Base-by-base conservation (phyloP, 495 filamentous ascomycete genomes). In the Talaromyces adpressus region DNA sequence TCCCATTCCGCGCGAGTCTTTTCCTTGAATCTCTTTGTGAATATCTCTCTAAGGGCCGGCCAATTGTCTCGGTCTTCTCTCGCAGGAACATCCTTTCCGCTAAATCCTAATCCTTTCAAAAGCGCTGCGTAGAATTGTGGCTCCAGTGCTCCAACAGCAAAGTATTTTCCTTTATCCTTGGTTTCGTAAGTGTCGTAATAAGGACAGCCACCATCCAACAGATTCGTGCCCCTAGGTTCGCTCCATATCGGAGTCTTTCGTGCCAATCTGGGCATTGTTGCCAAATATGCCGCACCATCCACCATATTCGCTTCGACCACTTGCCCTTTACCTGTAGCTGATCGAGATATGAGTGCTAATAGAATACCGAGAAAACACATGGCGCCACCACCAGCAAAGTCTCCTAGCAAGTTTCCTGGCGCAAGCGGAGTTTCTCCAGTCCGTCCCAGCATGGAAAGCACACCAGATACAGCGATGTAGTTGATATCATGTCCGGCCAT, bases 401-500 rank as follows among this genome's bases (percentile, higher is more conserved):
- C 93, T 0, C 84, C 93, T 0, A 97, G 75, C 18, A 98, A 81
- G 65, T 98, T 98, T 0, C 79, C 86, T 4, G 93, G 93, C 6
- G 92, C 80, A 59, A 88, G 85, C 6, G 93, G 93, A 56, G 84
- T 86, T 64, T 86, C 84, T 3, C 80, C 82, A 25, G 75, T 75
- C 0, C 89, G 79, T 0, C 93, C 93, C 0, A 98, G 80, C 75
- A 95, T 80, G 1, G 81, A 82, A 14, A 98, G 75, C 0, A 89
- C 88, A 0, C 93, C 93, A 1, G 88, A 90, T 0, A 96, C 91
- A 36, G 93, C 90, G 23, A 98, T 87, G 73, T 97, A 98, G 70
- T 98, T 98, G 71, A 98, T 97, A 71, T 98, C 93, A 67, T 98
- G 93, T n/a, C 93, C 93, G 0, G 93, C 93, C 92, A 96, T 97